Evolutionary conservation across 2,329 filamentous ascomycete genomes (phyloP).

Genomic region (Sporothrix schenckii): DNA sequence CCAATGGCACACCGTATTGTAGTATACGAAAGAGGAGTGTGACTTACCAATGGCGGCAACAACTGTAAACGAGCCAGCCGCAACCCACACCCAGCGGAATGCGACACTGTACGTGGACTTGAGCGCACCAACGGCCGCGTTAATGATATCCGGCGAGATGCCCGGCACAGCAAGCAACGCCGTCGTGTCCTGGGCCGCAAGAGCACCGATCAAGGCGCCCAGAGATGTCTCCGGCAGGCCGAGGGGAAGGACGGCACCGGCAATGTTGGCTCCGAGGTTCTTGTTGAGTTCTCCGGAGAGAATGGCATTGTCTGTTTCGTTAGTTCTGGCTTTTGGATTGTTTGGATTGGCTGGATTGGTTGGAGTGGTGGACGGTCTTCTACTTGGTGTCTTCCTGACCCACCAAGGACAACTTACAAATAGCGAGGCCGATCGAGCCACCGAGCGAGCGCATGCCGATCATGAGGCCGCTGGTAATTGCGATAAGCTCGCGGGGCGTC

Average conservation of each 20-base stretch:
- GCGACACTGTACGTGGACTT: conserved; percentile 27
- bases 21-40: no score
- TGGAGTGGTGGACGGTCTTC: no score
- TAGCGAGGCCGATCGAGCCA: conserved; percentile 54
- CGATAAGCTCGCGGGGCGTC: conserved; percentile 45
- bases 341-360: no score
- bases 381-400: no score
- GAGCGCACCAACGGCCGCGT: conserved; percentile 25
- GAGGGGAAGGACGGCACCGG: conserved; percentile 26
- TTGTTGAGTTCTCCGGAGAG: conserved; percentile 33
- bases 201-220: conserved; percentile 12
- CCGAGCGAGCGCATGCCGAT: conserved; percentile 50
- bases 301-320: conserved; percentile 40
- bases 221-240: conserved; percentile 29
- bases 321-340: background rate
- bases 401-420: conserved; percentile 36
- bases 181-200: background rate
- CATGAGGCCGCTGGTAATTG: conserved; percentile 41
- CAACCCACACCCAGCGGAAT: conserved; percentile 31
- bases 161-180: conserved; percentile 1
- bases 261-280: conserved; percentile 26
- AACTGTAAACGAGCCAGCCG: conserved; percentile 29
- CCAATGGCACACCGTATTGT: background rate
- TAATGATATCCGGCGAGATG: conserved; percentile 25
- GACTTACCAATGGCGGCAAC: conserved; percentile 27